A percentile compares a stretch with the other conserved stretches of the same genome.
Conservation (phyloP, 192 early-diverging fungal genomes). For the Podila epicladia region DNA sequence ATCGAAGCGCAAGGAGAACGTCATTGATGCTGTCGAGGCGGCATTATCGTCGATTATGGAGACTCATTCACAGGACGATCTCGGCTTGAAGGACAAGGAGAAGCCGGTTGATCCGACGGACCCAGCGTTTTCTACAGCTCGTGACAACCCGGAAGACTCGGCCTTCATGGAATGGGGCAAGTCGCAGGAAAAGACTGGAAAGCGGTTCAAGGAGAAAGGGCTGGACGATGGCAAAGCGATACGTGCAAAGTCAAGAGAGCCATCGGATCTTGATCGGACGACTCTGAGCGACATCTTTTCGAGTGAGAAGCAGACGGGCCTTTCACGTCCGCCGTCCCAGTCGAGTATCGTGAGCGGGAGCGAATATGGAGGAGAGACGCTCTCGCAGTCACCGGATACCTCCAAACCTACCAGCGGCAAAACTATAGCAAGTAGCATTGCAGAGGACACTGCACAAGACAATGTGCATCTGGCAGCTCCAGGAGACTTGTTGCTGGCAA, state of each 20-base stretch:
- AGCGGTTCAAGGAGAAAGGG: slow-evolving; percentile 13
- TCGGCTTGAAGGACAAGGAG: slow-evolving; percentile 7
- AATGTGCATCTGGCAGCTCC: slow-evolving; percentile 71
- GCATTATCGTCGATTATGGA: slow-evolving; percentile 66
- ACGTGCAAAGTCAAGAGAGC: neutral
- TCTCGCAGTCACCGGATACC: neutral
- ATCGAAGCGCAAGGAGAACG: slow-evolving; percentile 13
- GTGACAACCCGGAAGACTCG: slow-evolving; percentile 8
- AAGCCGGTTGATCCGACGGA: slow-evolving; percentile 10
- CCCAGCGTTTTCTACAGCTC: slow-evolving; percentile 33
- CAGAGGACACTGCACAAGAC: slow-evolving; percentile 51
- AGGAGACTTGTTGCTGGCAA: slow-evolving; percentile 72
- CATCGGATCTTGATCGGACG: slow-evolving; percentile 1
- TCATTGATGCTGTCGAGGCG: slow-evolving; percentile 60
- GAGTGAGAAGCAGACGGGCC: neutral
- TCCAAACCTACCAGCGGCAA: neutral
- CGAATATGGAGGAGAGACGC: neutral
- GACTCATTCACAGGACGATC: slow-evolving; percentile 22
- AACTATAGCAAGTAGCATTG: slow-evolving; percentile 37
- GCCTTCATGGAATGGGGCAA: slow-evolving; percentile 38
- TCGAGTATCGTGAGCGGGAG: neutral
- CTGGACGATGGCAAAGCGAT: slow-evolving; percentile 16
- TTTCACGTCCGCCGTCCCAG: neutral
- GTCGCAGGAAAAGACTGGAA: slow-evolving; percentile 19
- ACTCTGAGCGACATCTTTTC: slow-evolving; percentile 16